phyloP scores from a whole-genome alignment of 495 filamentous ascomycete genomes.

The Aspergillus cristatus region DNA sequence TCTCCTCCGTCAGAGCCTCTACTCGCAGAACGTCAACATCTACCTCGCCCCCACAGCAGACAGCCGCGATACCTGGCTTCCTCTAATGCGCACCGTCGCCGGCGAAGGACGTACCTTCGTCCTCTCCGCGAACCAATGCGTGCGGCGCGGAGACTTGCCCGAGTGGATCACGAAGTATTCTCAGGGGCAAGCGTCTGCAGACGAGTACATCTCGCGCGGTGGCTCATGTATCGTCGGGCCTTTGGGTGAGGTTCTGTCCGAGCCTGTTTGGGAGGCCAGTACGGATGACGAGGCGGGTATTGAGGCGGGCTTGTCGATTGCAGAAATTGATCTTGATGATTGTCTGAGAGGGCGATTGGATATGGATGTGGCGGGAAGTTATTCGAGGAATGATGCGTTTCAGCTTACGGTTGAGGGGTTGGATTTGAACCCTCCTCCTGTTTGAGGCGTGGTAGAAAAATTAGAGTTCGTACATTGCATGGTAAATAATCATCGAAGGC shows the following conservation, averaged over 20 bases:
- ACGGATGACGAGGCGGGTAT: slow-evolving; percentile 31
- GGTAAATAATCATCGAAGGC: too few species aligned
- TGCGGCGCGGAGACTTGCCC: slow-evolving; percentile 48
- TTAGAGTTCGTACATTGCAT: too few species aligned
- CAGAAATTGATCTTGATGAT: slow-evolving; percentile 53
- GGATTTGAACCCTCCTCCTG: slow-evolving; percentile 57
- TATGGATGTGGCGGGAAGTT: slow-evolving; percentile 67
- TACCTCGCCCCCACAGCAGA: slow-evolving; percentile 93
- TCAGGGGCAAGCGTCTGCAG: too few species aligned
- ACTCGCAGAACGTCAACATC: slow-evolving; percentile 85
- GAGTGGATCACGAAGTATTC: slow-evolving; percentile 38
- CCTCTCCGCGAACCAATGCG: slow-evolving; percentile 79
- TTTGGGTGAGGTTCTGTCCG: slow-evolving; percentile 64
- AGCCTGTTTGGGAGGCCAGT: slow-evolving; percentile 71
- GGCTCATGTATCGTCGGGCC: slow-evolving; percentile 79
- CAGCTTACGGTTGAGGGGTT: slow-evolving; percentile 65
- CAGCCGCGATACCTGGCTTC: slow-evolving; percentile 71
- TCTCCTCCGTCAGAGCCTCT: slow-evolving; percentile 67
- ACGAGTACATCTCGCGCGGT: slow-evolving; percentile 51
- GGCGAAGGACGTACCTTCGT: slow-evolving; percentile 79
- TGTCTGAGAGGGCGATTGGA: slow-evolving; percentile 53
- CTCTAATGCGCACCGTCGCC: slow-evolving; percentile 72
- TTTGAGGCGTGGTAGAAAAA: neutral
- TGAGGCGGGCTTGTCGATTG: slow-evolving; percentile 31
- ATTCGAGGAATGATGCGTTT: slow-evolving; percentile 77